Base-by-base conservation (phyloP, 768 basidiomycete genomes). In the Tricholoma sp. region DNA sequence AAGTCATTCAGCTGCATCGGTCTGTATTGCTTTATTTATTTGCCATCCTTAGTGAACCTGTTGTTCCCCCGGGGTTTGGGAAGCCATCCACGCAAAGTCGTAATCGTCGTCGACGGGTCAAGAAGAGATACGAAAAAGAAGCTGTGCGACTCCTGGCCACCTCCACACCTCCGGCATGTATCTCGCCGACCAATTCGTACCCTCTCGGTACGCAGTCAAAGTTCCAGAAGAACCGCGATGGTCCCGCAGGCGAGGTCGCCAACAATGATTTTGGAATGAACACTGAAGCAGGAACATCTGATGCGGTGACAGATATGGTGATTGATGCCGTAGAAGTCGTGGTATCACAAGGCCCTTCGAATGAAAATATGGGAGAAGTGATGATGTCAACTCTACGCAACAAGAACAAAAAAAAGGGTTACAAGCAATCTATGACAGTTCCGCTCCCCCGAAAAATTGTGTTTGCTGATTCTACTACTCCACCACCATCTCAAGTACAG, bases 361-460 rank as follows among this genome's bases (percentile, higher is more conserved):
- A 64, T 19, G 56, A 51, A 11, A 64, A 18, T 19, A 60, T 41
- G 56, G 60, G 63, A 57, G 56, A 66, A 45, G 58, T 76, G 46
- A 66, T 74, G 69, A 80, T 83, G 81, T 73, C 80, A 41, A 81
- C 81, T 0, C 69, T 89, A 19, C 76, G 81, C 45, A 90, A 88
- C 67, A 89, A 88, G 69, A 90, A 89, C 69, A 91, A 90, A 68
- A 82, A 80, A 46, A 85, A 81, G 57, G 83, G 83, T 18, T 89
- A 86, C 69, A 83, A 79, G 62, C 73, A 80, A 50, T 71, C 80
- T 6, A 75, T 85, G 68, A 61, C 69, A 14, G 50, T 71, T 37
- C 66, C 76, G 53, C 52, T 76, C 68, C 60, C 77, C 68, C 32
- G 65, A 37, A 88, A 83, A 68, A 85, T 88, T 56, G 71, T 82